Conservation (phyloP, 2,329 filamentous ascomycete genomes). For the Thielaviopsis populi region DNA sequence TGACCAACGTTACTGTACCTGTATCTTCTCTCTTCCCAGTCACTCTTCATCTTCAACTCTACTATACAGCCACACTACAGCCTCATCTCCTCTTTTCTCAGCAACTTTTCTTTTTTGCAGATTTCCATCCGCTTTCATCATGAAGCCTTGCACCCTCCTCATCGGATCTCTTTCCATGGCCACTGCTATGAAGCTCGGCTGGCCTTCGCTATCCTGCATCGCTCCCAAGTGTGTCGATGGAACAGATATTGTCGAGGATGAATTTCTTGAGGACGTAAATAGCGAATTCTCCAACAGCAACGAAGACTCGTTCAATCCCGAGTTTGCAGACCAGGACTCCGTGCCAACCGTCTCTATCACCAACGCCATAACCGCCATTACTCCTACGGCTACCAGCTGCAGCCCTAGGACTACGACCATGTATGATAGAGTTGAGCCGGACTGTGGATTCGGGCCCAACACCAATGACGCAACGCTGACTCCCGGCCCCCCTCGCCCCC, state of each 20-base stretch:
- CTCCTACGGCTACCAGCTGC: not conserved
- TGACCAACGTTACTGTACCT: not conserved
- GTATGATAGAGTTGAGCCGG: not conserved
- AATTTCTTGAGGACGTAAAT: not conserved
- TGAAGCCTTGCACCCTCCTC: constrained; percentile 1
- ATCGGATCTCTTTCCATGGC: not conserved
- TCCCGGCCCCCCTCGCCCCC: not conserved
- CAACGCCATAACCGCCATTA: not conserved
- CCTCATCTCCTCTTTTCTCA: not conserved
- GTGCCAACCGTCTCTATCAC: not conserved
- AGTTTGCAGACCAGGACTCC: not conserved
- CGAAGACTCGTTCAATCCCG: not conserved
- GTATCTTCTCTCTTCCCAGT: not conserved
- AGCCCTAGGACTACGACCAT: not conserved
- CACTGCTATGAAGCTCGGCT: not conserved
- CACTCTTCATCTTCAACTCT: no score
- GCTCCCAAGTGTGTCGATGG: not conserved
- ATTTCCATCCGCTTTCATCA: not conserved
- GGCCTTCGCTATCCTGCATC: not conserved
- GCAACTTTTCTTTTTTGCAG: not conserved
- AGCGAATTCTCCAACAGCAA: not conserved
- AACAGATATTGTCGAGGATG: not conserved
- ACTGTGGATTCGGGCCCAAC: not conserved
- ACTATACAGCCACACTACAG: not conserved
- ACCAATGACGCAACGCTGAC: not conserved